phyloP scores from a whole-genome alignment of 768 basidiomycete genomes.

The Amanita molliuscula region DNA sequence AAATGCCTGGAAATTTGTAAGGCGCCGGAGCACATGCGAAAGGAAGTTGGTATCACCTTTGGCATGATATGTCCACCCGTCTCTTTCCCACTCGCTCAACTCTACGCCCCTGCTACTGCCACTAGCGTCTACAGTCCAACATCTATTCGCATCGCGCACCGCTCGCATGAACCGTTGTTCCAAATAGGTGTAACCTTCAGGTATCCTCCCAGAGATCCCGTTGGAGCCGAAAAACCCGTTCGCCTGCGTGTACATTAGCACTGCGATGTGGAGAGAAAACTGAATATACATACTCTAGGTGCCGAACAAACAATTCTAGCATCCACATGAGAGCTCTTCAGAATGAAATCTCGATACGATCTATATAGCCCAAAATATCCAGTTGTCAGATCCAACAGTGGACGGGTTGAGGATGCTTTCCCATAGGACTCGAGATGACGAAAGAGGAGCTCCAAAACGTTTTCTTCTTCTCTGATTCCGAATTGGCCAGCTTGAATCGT shows the following conservation, averaged over 20 bases:
- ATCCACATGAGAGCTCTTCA: conserved; percentile 43
- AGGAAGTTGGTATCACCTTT: conserved; percentile 52
- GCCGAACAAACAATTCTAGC: conserved; percentile 77
- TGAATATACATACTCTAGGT: conserved; percentile 55
- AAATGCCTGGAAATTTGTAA: conserved; percentile 52
- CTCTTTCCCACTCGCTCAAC: conserved; percentile 78
- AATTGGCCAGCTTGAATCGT: conserved; percentile 88
- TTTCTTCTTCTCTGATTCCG: conserved; percentile 79
- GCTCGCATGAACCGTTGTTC: conserved; percentile 78
- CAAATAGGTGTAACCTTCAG: conserved; percentile 87
- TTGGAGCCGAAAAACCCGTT: conserved; percentile 91
- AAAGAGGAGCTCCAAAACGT: conserved; percentile 47
- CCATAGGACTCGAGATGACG: conserved; percentile 23
- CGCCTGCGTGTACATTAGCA: conserved; percentile 39
- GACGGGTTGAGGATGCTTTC: conserved; percentile 14
- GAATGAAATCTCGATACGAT: conserved; percentile 65
- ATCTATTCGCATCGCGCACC: conserved; percentile 35
- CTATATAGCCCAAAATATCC: conserved; percentile 90
- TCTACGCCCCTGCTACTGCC: conserved; percentile 40
- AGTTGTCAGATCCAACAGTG: conserved; percentile 76
- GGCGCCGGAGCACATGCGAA: not conserved
- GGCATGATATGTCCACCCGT: conserved; percentile 97
- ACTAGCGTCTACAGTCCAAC: conserved; percentile 19
- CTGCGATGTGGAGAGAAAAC: not conserved
- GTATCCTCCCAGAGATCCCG: conserved; percentile 88